These are phyloP conservation scores for Fragaria iinumae DNA, from an alignment of 306 rosid genomes.

Conservation along the genomic window DNA sequence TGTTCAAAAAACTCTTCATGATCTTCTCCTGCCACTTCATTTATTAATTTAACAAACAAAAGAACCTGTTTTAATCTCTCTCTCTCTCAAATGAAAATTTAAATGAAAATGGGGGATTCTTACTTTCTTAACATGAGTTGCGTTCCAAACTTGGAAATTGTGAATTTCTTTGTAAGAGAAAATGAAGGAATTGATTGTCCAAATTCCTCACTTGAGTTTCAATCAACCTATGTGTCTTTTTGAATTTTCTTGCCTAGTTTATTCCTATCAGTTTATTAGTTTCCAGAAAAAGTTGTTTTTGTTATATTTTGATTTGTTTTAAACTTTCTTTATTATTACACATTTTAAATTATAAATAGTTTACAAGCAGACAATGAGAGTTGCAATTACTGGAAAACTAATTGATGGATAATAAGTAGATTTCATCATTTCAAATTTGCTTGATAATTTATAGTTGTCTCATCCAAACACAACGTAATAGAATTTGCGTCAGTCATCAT, in stretches of 20 bases:
- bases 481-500: neutral
- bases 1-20: neutral
- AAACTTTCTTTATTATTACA: too few relatives aligned
- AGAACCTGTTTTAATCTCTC: too few relatives aligned
- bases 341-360: neutral
- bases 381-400: neutral
- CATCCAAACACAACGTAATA: neutral
- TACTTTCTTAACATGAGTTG: neutral
- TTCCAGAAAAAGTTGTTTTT: neutral
- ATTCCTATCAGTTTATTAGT: neutral
- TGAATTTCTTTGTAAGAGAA: neutral
- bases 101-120: too few relatives aligned
- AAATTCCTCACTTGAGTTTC: neutral
- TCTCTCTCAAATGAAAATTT: too few relatives aligned
- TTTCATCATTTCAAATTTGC: neutral
- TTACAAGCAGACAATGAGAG: neutral
- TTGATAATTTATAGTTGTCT: neutral
- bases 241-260: neutral
- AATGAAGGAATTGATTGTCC: neutral
- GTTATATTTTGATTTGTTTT: neutral
- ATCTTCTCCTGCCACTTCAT: too few relatives aligned
- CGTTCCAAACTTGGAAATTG: too few relatives aligned
- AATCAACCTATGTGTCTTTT: neutral
- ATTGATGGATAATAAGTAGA: neutral
- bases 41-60: too few relatives aligned